Conservation (phyloP, 306 rosid species). For the Datisca glomerata region DNA sequence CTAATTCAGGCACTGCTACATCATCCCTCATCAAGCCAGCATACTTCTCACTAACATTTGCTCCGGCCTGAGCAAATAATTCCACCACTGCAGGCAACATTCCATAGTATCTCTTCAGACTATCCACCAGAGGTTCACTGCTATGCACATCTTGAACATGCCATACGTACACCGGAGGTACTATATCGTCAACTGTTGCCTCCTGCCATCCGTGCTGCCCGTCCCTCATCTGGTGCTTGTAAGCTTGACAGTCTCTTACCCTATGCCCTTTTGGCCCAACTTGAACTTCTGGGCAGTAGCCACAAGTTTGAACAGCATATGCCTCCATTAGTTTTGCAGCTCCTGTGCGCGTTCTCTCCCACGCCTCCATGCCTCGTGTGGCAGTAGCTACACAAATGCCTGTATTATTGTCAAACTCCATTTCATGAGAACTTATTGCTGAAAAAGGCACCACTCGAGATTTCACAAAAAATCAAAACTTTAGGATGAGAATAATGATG, state of each 20-base stretch:
- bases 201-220: conserved; percentile 80
- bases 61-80: conserved; percentile 55
- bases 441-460: no score
- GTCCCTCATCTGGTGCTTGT: conserved; percentile 77
- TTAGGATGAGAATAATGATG: no score
- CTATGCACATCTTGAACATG: conserved; percentile 33
- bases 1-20: conserved; percentile 41
- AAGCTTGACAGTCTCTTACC: conserved; percentile 55
- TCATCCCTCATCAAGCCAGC: conserved; percentile 40
- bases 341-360: conserved; percentile 45
- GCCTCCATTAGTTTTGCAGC: conserved; percentile 44
- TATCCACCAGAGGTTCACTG: conserved; percentile 32
- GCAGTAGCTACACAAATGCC: conserved; percentile 35
- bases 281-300: conserved; percentile 64
- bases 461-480: no score
- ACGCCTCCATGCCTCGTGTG: conserved; percentile 45
- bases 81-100: conserved; percentile 68
- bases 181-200: conserved; percentile 44
- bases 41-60: conserved; percentile 25
- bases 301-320: conserved; percentile 60
- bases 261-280: conserved; percentile 72
- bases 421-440: no score
- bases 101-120: conserved; percentile 46
- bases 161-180: conserved; percentile 55
- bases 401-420: no score